phyloP scores from a whole-genome alignment of 148 eudicot genomes.

The Rhododendron mucronatum region DNA sequence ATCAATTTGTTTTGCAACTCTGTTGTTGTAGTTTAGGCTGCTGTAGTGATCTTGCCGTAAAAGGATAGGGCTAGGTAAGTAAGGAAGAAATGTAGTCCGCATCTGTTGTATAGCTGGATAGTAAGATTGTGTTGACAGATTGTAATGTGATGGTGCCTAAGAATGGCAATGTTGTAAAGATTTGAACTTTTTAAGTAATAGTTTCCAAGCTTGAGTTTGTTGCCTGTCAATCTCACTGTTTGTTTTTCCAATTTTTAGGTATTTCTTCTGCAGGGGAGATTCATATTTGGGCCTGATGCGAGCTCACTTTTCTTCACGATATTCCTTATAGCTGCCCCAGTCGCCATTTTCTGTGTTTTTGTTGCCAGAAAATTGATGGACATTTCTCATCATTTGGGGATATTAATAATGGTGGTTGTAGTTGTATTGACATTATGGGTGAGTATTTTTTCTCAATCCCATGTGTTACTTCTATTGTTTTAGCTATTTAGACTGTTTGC shows the following conservation, averaged over 20 bases:
- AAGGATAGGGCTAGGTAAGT: neutral
- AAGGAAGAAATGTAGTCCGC: neutral
- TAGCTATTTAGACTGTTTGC: neutral
- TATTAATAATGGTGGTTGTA: slow-evolving; percentile 25
- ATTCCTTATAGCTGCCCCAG: slow-evolving; percentile 47
- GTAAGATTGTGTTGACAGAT: neutral
- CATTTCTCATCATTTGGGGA: slow-evolving; percentile 29
- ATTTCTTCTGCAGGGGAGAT: slow-evolving; percentile 45
- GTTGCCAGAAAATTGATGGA: slow-evolving; percentile 41
- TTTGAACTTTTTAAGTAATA: neutral
- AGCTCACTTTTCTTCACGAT: slow-evolving; percentile 35
- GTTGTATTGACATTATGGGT: slow-evolving; percentile 34
- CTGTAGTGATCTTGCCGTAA: neutral
- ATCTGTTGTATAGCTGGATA: no score
- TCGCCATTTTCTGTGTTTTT: slow-evolving; percentile 40
- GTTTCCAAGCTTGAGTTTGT: neutral
- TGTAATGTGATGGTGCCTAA: neutral
- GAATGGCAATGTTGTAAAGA: neutral
- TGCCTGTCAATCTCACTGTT: neutral
- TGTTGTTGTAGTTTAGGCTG: neutral
- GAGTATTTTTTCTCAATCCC: slow-evolving; percentile 19
- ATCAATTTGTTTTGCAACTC: neutral
- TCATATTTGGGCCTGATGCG: slow-evolving; percentile 49
- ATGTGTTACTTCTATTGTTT: neutral
- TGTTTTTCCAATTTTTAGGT: slow-evolving; percentile 26